Percentiles rank a stretch among this genome's conserved stretches.
Conservation (phyloP, 2,329 filamentous ascomycete species). For the Massarina eburnea region DNA sequence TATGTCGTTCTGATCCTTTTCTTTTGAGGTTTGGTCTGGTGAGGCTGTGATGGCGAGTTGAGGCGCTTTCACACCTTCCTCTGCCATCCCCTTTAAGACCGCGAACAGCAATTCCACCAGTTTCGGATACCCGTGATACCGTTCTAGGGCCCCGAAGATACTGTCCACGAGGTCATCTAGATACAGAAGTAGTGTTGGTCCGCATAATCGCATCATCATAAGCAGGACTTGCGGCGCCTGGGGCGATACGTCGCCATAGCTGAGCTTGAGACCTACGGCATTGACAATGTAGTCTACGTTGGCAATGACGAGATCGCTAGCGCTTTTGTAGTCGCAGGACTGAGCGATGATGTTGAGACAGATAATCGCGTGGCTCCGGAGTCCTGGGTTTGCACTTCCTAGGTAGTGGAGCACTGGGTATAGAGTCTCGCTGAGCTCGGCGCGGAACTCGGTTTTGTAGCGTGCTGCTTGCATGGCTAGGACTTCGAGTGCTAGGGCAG, state of each 20-base stretch:
- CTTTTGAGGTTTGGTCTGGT: background rate
- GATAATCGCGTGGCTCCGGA: constrained; percentile 80
- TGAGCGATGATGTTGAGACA: constrained; percentile 78
- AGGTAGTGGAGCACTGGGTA: constrained; percentile 91
- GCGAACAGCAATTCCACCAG: constrained; percentile 85
- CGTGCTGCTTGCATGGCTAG: constrained; percentile 73
- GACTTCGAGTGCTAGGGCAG: constrained; percentile 79
- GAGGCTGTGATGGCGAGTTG: constrained; percentile 45
- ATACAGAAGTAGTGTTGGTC: constrained; percentile 78
- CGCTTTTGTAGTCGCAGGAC: constrained; percentile 72
- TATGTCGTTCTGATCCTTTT: constrained; percentile 5
- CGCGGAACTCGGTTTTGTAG: constrained; percentile 68
- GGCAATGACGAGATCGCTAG: constrained; percentile 78
- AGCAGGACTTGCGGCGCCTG: constrained; percentile 85
- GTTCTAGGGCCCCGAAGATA: constrained; percentile 90
- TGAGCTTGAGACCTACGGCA: constrained; percentile 83
- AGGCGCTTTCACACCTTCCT: constrained; percentile 70
- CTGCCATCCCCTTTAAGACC: constrained; percentile 79
- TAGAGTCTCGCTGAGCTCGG: constrained; percentile 85
- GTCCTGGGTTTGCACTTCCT: constrained; percentile 65
- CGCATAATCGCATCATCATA: constrained; percentile 92
- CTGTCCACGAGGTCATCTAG: constrained; percentile 88
- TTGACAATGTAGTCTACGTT: constrained; percentile 98
- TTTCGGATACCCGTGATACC: constrained; percentile 87
- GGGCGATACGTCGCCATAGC: constrained; percentile 88